These are phyloP conservation scores for Fusarium veterinarium DNA, from an alignment of 2,329 filamentous ascomycete species.

Conservation along the genomic window DNA sequence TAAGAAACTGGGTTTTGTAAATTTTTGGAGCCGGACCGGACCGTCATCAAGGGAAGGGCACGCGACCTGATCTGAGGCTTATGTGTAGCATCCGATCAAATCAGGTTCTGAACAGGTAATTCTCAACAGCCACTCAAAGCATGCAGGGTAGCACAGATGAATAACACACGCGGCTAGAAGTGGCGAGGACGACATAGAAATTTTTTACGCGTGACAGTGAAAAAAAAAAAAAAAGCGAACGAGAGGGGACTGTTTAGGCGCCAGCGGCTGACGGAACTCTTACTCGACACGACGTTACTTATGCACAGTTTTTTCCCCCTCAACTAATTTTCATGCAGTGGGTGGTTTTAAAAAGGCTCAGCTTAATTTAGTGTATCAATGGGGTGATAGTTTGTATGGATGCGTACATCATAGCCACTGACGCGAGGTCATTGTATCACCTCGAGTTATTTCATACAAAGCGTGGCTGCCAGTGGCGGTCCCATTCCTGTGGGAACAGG, in stretches of 20 bases:
- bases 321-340: background rate
- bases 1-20: background rate
- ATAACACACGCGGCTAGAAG: conserved; percentile 16
- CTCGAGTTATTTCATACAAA: conserved; percentile 4
- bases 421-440: conserved; percentile 15
- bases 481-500: conserved; percentile 18
- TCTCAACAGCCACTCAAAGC: conserved; percentile 15
- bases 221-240: background rate
- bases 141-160: conserved; percentile 19
- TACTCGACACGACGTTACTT: background rate
- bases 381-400: background rate
- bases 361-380: background rate
- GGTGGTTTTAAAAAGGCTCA: background rate
- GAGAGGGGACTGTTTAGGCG: conserved; percentile 24
- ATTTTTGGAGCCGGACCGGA: conserved; percentile 27
- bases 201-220: conserved; percentile 16
- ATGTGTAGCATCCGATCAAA: conserved; percentile 16
- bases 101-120: conserved; percentile 8
- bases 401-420: conserved; percentile 4
- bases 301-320: background rate
- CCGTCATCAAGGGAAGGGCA: conserved; percentile 22
- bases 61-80: conserved; percentile 26
- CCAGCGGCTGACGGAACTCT: conserved; percentile 19
- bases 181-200: conserved; percentile 22
- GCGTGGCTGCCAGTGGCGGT: conserved; percentile 8